Conservation (phyloP, 768 basidiomycete species). For the Coprinopsis cinerea region DNA sequence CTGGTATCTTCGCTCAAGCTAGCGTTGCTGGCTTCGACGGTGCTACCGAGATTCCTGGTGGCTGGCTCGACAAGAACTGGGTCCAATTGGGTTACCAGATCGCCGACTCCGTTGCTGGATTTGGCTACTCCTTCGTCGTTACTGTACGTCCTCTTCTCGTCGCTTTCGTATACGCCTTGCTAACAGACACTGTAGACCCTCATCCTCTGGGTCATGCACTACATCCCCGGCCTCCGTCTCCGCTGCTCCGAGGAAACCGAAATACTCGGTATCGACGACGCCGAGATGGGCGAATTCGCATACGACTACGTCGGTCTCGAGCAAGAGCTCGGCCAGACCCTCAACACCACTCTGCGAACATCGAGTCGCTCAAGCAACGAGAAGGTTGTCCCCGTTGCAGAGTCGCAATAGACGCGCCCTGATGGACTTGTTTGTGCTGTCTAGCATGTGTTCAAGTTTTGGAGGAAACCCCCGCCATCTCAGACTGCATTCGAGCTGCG, state of each 20-base stretch:
- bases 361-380: constrained; percentile 5
- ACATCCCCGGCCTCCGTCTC: constrained; percentile 72
- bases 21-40: constrained; percentile 82
- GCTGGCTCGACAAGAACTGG: constrained; percentile 82
- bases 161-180: neutral
- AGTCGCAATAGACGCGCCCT: neutral
- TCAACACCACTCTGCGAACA: neutral
- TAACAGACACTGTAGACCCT: constrained; percentile 57
- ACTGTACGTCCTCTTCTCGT: constrained; percentile 44
- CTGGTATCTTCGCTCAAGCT: constrained; percentile 82
- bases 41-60: constrained; percentile 56
- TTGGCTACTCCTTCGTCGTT: constrained; percentile 69
- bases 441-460: too few species aligned
- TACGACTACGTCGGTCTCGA: constrained; percentile 85
- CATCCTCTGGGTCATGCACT: constrained; percentile 87
- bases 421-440: too few species aligned
- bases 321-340: constrained; percentile 25
- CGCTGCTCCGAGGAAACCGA: constrained; percentile 61
- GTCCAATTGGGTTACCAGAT: constrained; percentile 83
- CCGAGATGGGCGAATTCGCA: constrained; percentile 86
- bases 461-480: too few species aligned
- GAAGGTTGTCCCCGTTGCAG: neutral
- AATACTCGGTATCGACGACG: constrained; percentile 83
- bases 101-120: constrained; percentile 62
- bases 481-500: too few species aligned